Evolutionary conservation across 441 rosid species (phyloP), one percentile per base, ranked within the genome.

Genomic region (Gossypium davidsonii): DNA sequence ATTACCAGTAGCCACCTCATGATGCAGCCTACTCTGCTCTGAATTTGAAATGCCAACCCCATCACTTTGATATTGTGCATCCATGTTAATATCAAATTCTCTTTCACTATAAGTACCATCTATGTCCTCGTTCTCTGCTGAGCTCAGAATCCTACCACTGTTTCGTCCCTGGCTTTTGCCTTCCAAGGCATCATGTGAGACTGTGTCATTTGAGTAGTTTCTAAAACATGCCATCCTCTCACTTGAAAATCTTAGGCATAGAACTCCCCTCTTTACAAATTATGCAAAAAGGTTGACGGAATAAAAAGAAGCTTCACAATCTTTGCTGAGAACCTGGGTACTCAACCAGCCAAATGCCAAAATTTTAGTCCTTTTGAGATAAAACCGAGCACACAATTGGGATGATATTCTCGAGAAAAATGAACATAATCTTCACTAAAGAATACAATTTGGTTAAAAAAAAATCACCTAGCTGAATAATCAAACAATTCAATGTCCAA

Each of bases 221-320:
- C 97, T 89, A 75, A 87, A 89, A 79, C 86, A 91, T n/a, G 99
- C 96, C 99, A 96, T 96, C 78, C 80, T 79, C 79, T 84, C 79
- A 79, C 87, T 85, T 84, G 80, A 84, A 89, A 79, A 71, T 72
- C 71, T 49, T 57, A 70, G 4, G 66, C 7, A 65, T 44, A 34
- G 20, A 71, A 28, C 59, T 65, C 53, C 72, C 28, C 55, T 56
- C 68, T 44, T 57, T 46, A 48, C 48, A 58, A 63, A 42, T 56
- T 28, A 20, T 25, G 63, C 67, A 67, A 71, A 55, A 66, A 44
- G 37, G 62, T n/a, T 15, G 57, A 51, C 23, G 42, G 28, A 34
- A 51, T 23, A 18, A 69, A 67, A 71, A n/a, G 58, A 57, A 66
- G 73, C 74, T 74, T 58, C 58, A 52, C 65, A 67, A 8, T 42